Evolutionary conservation across 1,284 basidiomycete species (phyloP).

Genomic region (Nidula niveotomentosa): DNA sequence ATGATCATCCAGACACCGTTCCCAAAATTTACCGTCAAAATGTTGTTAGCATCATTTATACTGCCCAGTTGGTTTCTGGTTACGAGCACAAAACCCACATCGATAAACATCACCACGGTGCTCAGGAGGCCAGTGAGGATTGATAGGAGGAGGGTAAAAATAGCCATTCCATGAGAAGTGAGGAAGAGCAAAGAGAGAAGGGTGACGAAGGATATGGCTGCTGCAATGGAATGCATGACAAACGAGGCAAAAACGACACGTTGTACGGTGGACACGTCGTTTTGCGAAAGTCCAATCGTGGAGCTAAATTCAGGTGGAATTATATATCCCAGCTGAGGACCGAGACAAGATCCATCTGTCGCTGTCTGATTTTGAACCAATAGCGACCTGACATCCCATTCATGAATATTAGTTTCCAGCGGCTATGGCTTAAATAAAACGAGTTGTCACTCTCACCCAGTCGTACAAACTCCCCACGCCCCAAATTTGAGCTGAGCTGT

Average conservation of each 20-base stretch:
- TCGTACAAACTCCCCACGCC: constrained; percentile 74
- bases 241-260: constrained; percentile 57
- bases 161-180: constrained; percentile 50
- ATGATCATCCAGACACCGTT: constrained; percentile 73
- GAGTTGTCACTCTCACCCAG: constrained; percentile 34
- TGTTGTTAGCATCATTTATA: constrained; percentile 31
- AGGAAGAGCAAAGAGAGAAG: constrained; percentile 58
- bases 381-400: neutral
- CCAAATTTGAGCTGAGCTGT: constrained; percentile 67
- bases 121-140: constrained; percentile 54
- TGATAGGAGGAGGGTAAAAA: constrained; percentile 57
- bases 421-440: neutral
- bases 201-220: constrained; percentile 54
- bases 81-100: constrained; percentile 57
- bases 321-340: constrained; percentile 57
- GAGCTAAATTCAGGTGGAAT: constrained; percentile 40
- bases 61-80: constrained; percentile 42
- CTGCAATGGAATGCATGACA: constrained; percentile 63
- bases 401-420: no score
- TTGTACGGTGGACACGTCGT: constrained; percentile 43
- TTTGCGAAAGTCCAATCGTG: constrained; percentile 41
- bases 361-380: constrained; percentile 18
- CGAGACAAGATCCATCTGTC: constrained; percentile 46
- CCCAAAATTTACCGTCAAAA: constrained; percentile 55
- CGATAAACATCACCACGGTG: constrained; percentile 55